phyloP scores from a whole-genome alignment of 2,329 filamentous ascomycete genomes.

The Trichoderma atrobrunneum region DNA sequence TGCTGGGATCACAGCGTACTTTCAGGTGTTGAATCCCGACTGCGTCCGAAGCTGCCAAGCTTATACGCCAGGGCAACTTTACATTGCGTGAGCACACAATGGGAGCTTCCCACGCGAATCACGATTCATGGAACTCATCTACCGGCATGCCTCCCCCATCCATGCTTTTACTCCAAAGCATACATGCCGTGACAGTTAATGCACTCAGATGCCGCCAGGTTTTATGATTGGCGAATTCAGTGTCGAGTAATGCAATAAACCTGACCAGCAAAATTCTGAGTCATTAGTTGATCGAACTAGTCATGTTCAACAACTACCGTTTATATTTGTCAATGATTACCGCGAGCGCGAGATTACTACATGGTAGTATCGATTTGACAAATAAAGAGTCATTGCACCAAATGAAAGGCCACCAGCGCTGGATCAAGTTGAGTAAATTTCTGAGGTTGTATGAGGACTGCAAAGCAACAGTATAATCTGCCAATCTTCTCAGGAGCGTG shows the following conservation, averaged over 20 bases:
- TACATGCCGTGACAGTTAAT: neutral
- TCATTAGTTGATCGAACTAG: neutral
- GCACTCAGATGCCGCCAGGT: neutral
- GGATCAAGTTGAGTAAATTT: neutral
- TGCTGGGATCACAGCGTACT: neutral
- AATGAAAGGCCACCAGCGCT: neutral
- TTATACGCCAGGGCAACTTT: neutral
- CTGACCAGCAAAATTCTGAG: neutral
- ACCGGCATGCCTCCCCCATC: conserved; percentile 6
- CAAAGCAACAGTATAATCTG: neutral
- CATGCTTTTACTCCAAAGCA: neutral
- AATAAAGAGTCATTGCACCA: neutral
- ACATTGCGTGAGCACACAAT: neutral
- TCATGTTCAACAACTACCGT: neutral
- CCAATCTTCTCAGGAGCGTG: neutral
- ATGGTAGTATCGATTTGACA: neutral
- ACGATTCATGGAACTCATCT: neutral
- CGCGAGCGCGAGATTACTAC: neutral
- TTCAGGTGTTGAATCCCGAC: neutral
- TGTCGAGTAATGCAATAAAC: neutral
- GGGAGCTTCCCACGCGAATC: neutral
- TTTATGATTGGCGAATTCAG: neutral
- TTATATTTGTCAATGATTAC: neutral
- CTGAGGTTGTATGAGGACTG: neutral
- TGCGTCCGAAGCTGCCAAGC: neutral